A percentile compares a stretch with the other conserved stretches of the same genome.
Conservation (phyloP, 2,329 filamentous ascomycete species). For the Fusarium sp. region DNA sequence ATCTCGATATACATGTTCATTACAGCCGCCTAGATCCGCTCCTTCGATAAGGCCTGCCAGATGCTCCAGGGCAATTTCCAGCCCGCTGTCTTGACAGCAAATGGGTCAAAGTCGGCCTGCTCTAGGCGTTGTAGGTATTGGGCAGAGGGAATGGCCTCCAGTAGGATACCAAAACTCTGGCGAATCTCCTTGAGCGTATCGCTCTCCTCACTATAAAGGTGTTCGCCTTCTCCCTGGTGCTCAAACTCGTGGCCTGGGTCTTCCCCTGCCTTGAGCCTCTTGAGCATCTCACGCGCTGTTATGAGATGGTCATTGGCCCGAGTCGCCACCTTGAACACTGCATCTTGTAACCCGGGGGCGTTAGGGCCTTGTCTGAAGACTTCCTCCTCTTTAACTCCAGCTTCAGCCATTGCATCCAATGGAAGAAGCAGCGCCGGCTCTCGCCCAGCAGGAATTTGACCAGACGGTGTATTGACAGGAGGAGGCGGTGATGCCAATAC, state of each 20-base stretch:
- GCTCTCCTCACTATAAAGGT: slow-evolving; percentile 57
- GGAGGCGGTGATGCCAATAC: slow-evolving; percentile 79
- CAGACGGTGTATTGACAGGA: slow-evolving; percentile 55
- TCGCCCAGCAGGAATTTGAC: slow-evolving; percentile 51
- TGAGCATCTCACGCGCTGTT: slow-evolving; percentile 90
- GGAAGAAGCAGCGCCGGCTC: slow-evolving; percentile 76
- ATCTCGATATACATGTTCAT: slow-evolving; percentile 4
- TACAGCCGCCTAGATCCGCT: slow-evolving; percentile 53
- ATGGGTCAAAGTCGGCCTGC: slow-evolving; percentile 84
- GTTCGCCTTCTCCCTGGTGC: slow-evolving; percentile 79
- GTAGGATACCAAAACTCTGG: slow-evolving; percentile 78
- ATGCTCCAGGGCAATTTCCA: slow-evolving; percentile 89
- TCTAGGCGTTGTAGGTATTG: slow-evolving; percentile 83
- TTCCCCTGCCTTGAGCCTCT: slow-evolving; percentile 76
- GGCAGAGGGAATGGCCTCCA: slow-evolving; percentile 80
- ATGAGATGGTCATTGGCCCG: slow-evolving; percentile 95
- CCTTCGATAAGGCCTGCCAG: slow-evolving; percentile 62
- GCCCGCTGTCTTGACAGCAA: slow-evolving; percentile 65
- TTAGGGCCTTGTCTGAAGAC: slow-evolving; percentile 81
- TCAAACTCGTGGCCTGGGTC: slow-evolving; percentile 88
- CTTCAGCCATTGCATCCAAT: slow-evolving; percentile 86
- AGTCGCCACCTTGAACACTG: slow-evolving; percentile 90
- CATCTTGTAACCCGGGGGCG: slow-evolving; percentile 86
- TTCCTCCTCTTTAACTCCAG: slow-evolving; percentile 85
- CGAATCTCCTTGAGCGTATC: slow-evolving; percentile 56